Evolutionary conservation across 345 rosid genomes (phyloP).

Genomic region (Arabidopsis arenosa): DNA sequence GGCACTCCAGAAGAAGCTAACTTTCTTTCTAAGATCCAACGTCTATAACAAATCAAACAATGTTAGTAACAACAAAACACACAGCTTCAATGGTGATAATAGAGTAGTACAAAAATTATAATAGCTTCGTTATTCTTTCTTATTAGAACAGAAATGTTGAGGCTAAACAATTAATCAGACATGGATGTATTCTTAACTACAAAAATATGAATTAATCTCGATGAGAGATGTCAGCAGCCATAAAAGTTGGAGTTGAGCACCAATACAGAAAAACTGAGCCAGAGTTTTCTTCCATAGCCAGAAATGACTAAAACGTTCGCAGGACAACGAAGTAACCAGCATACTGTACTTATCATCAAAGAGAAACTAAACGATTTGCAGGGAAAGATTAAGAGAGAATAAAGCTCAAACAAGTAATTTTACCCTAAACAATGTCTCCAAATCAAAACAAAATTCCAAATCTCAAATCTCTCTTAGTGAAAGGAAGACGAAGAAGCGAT

Average conservation of each 20-base stretch:
- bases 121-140: no score
- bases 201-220: neutral
- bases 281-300: constrained; percentile 10
- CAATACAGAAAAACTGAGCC: constrained; percentile 6
- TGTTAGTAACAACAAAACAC: constrained; percentile 12
- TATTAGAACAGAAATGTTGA: no score
- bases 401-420: constrained; percentile 37
- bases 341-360: constrained; percentile 29
- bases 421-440: constrained; percentile 36
- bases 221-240: neutral
- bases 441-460: constrained; percentile 33
- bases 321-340: neutral
- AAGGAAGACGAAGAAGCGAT: constrained; percentile 7
- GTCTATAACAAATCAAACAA: constrained; percentile 57
- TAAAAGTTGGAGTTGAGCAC: neutral
- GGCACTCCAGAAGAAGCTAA: constrained; percentile 91
- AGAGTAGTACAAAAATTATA: neutral
- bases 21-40: constrained; percentile 92
- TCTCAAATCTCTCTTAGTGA: constrained; percentile 31
- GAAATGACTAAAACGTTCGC: constrained; percentile 4
- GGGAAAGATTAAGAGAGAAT: neutral
- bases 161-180: no score
- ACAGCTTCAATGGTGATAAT: neutral
- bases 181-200: neutral
- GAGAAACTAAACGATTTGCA: neutral